phyloP scores from a whole-genome alignment of 2,329 filamentous ascomycete species.

The Cladosporium sp. region DNA sequence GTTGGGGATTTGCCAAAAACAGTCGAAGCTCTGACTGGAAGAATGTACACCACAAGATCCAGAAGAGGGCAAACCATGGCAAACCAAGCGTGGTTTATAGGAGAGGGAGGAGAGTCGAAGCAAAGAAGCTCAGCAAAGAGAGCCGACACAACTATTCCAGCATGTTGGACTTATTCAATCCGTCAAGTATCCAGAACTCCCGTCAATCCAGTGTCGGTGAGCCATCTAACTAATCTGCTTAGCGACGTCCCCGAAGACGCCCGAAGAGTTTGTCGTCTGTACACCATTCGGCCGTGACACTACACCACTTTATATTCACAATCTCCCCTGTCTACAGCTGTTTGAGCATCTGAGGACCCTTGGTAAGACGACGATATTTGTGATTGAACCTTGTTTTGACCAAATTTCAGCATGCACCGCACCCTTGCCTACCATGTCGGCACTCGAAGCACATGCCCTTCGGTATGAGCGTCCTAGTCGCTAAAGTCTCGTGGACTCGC shows the following conservation, averaged over 20 bases:
- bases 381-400: not conserved
- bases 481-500: not conserved
- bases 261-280: not conserved
- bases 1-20: constrained; percentile 10
- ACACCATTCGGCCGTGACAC: not conserved
- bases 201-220: not conserved
- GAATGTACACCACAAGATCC: not conserved
- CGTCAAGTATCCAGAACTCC: not conserved
- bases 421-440: not conserved
- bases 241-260: not conserved
- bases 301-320: not conserved
- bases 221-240: not conserved
- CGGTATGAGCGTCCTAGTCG: not conserved
- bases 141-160: not conserved
- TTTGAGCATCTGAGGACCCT: not conserved
- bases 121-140: constrained; percentile 11
- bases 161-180: not conserved
- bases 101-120: not conserved
- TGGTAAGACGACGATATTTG: not conserved
- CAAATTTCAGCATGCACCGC: not conserved
- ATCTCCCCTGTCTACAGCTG: constrained; percentile 8
- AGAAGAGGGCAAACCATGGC: constrained; percentile 1
- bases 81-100: not conserved
- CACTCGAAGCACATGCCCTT: not conserved
- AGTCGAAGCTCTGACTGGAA: constrained; percentile 2